Percentiles rank a stretch among this genome's conserved stretches.
These are phyloP conservation scores for Chaetomidium leptoderma DNA, from an alignment of 495 filamentous ascomycete species.

Conservation along the genomic window DNA sequence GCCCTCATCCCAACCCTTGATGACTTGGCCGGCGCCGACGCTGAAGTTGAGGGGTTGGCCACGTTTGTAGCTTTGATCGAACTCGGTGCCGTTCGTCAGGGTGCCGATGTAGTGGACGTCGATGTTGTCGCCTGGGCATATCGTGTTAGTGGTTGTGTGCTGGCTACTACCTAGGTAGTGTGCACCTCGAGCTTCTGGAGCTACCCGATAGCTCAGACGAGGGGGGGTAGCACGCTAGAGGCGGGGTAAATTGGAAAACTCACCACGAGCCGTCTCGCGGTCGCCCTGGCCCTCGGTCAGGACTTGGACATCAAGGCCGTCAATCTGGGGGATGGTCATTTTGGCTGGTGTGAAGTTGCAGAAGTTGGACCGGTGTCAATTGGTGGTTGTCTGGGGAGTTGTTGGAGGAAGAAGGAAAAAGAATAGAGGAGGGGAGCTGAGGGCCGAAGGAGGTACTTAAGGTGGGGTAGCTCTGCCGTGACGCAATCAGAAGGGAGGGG, in stretches of 20 bases:
- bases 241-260: conserved; percentile 17
- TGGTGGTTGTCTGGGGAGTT: conserved; percentile 11
- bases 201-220: neutral
- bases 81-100: conserved; percentile 32
- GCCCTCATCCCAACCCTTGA: conserved; percentile 81
- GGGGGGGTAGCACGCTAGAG: neutral
- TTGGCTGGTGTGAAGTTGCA: conserved; percentile 16
- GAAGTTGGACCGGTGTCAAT: neutral
- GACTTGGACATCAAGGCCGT: conserved; percentile 30
- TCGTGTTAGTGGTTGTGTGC: neutral
- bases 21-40: conserved; percentile 68
- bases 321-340: conserved; percentile 32
- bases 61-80: conserved; percentile 54
- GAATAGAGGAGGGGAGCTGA: conserved; percentile 1
- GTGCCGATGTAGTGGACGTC: conserved; percentile 35
- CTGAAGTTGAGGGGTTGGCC: conserved; percentile 63
- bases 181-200: neutral
- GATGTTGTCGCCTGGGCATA: conserved; percentile 27
- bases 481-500: conserved; percentile 19
- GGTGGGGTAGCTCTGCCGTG: conserved; percentile 7
- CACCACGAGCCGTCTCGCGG: conserved; percentile 30
- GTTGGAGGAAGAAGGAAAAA: conserved; percentile 11
- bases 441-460: conserved; percentile 3
- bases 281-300: conserved; percentile 21
- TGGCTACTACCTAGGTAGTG: neutral